A percentile compares a stretch with the other conserved stretches of the same genome.
These are phyloP conservation scores for Ogataea salicorniae DNA, from an alignment of 805 yeast genomes.

Conservation along the genomic window DNA sequence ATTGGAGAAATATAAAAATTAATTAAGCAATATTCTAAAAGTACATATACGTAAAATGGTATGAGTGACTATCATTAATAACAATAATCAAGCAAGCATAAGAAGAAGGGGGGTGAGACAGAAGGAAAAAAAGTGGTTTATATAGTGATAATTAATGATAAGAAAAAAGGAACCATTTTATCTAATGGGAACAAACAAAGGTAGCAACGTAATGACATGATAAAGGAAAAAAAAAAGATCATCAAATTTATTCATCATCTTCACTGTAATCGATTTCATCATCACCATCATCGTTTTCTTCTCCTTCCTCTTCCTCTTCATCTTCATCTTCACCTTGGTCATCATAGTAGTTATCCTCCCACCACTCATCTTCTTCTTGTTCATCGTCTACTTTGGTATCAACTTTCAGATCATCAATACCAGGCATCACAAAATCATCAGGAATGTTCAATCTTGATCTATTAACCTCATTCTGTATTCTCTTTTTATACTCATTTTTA, in stretches of 20 bases:
- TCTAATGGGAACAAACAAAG: not conserved
- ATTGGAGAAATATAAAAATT: not conserved
- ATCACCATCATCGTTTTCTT: conserved; percentile 23
- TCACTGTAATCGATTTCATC: conserved; percentile 22
- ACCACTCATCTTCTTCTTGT: conserved; percentile 29
- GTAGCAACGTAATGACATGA: not conserved
- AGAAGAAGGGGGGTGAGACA: not conserved
- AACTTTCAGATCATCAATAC: conserved; percentile 45
- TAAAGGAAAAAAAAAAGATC: not conserved
- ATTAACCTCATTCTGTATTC: conserved; percentile 76
- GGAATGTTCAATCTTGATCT: conserved; percentile 83
- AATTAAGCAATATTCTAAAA: not conserved
- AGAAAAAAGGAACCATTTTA: not conserved
- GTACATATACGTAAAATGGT: not conserved
- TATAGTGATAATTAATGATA: no score
- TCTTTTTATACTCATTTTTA: conserved; percentile 70
- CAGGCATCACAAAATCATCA: conserved; percentile 77
- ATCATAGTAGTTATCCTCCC: conserved; percentile 30
- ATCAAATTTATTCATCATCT: conserved; percentile 2
- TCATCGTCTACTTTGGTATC: conserved; percentile 23
- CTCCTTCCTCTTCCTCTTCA: conserved; percentile 26
- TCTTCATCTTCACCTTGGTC: conserved; percentile 30
- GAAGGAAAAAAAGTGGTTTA: not conserved
- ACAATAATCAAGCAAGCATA: not conserved
- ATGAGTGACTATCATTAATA: not conserved